Evolutionary conservation across 805 yeast species (phyloP), one percentile per base, ranked within the genome.

Genomic region (Barnettozyma sp.): DNA sequence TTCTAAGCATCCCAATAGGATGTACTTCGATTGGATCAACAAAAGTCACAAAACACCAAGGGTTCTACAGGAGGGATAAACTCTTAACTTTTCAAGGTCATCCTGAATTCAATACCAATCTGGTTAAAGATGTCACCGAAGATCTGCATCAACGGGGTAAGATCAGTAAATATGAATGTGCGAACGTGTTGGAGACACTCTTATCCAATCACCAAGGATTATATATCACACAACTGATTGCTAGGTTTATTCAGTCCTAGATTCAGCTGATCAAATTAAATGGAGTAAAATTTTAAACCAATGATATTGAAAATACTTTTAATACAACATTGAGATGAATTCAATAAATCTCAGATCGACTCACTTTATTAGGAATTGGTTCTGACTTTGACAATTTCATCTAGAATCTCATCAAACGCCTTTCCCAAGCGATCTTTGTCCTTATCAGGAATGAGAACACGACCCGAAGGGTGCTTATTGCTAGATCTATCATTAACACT

Each of bases 11-110:
- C 17, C 70, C 76, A 26, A 34, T 40, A 16, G 60, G 63, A 39
- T 37, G 59, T 16, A 14, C 22, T 11, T 52, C 31, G 47, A 59
- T 78, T 54, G 82, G 94, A 0, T 55, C 69, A 6, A 70, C 81
- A 7, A 56, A 63, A 1, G 64, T 56, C 26, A 81, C 94, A 43
- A 48, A 59, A 1, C 60, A 72, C 23, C 96, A 87, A 58, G 94
- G 94, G 0, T 59, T 83, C 20, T 71, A 70, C 37, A 70, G 71
- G 26, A 65, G 68, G 1, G 52, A 64, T 16, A 64, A 68, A 29
- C 36, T 82, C 7, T 57, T 87, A 16, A 73, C 92, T 0, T 71
- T 86, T 46, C 97, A 87, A 57, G 95, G 95, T 1, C 97, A 87
- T 50, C 96, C 96, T 0, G 96, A 87, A 54, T 87, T 83, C 50